Percentiles rank a stretch among this genome's conserved stretches.
phyloP scores from a whole-genome alignment of 306 rosid genomes.

The Ziziphus jujuba region DNA sequence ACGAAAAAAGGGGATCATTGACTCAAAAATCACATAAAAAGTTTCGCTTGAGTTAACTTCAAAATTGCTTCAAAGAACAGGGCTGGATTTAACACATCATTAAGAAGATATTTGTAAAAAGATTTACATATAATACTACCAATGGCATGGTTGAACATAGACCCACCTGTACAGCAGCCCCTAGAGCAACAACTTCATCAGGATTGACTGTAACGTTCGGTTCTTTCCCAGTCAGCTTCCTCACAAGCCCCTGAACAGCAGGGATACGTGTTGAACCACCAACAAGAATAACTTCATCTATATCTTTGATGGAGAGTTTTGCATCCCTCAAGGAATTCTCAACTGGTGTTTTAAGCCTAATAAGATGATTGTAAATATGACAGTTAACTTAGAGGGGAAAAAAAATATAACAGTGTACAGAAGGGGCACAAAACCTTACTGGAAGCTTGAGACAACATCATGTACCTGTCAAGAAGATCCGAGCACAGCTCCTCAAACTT shows the following conservation, averaged over 20 bases:
- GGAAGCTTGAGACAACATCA: not conserved
- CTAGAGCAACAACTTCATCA: conserved; percentile 94
- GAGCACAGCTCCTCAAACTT: conserved; percentile 93
- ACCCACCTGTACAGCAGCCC: conserved; percentile 93
- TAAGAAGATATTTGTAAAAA: too few species aligned
- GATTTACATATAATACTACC: too few species aligned
- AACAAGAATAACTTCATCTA: conserved; percentile 92
- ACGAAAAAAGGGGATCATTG: not conserved
- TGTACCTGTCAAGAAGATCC: conserved; percentile 90
- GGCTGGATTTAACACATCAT: too few species aligned
- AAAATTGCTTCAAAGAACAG: too few species aligned
- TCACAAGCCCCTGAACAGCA: conserved; percentile 87
- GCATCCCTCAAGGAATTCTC: conserved; percentile 97
- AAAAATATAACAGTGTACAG: not conserved
- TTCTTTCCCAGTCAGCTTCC: conserved; percentile 82
- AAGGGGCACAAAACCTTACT: not conserved
- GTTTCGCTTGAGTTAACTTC: too few species aligned
- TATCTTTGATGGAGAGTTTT: conserved; percentile 73
- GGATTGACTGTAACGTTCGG: conserved; percentile 95
- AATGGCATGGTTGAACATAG: too few species aligned
- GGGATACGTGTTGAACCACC: conserved; percentile 97
- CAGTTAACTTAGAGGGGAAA: not conserved
- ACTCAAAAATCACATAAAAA: not conserved
- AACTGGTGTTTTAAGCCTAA: conserved; percentile 82
- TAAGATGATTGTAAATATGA: conserved; percentile 7